These are phyloP conservation scores for Oehlia diaphana DNA, from an alignment of 192 early-diverging fungal genomes.

Conservation along the genomic window DNA sequence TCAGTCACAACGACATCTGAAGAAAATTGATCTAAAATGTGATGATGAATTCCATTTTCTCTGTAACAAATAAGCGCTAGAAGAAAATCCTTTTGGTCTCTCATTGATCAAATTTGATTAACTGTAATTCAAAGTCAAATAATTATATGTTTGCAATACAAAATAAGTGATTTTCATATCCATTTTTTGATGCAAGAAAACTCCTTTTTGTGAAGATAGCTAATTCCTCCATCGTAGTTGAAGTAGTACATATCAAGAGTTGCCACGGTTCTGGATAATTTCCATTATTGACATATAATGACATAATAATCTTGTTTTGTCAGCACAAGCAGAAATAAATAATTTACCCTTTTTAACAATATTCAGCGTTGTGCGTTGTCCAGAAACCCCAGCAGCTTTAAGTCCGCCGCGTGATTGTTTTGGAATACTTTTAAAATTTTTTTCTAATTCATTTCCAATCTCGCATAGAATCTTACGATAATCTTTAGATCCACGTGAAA, in stretches of 20 bases:
- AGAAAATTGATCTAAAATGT: conserved; percentile 27
- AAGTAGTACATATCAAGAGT: conserved; percentile 22
- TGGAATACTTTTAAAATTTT: neutral
- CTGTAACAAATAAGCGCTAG: neutral
- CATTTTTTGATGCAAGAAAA: conserved; percentile 23
- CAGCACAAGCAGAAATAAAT: conserved; percentile 23
- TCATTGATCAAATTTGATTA: too few relatives aligned
- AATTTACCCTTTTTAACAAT: conserved; percentile 20
- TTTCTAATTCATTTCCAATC: neutral
- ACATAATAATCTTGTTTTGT: conserved; percentile 21
- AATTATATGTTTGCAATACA: too few relatives aligned
- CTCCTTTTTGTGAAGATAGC: conserved; percentile 21
- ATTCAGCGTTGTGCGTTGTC: neutral
- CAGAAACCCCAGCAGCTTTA: neutral
- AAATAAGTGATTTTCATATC: conserved; percentile 4
- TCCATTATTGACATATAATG: conserved; percentile 26
- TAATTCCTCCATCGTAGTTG: conserved; percentile 28
- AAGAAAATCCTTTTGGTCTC: too few relatives aligned
- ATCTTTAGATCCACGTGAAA: neutral
- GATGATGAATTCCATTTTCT: conserved; percentile 24
- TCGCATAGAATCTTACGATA: neutral
- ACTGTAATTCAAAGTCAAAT: too few relatives aligned
- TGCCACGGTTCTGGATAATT: conserved; percentile 27
- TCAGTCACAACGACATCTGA: conserved; percentile 10
- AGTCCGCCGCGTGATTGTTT: neutral